Base-by-base conservation (phyloP, 2,329 filamentous ascomycete species). In the Aspergillus sp. region DNA sequence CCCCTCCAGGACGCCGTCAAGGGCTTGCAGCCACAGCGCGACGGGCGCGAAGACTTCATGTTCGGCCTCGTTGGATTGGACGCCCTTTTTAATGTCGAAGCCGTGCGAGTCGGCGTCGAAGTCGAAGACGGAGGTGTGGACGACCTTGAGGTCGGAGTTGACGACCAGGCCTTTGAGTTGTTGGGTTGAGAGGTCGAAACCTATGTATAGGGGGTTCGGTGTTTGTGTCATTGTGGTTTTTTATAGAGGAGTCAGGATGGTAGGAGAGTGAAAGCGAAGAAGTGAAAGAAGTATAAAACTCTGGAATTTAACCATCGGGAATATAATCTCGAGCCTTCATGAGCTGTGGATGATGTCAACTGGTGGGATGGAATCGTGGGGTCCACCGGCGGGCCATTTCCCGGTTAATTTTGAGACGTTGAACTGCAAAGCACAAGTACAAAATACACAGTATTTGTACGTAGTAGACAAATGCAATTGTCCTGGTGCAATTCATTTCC, bases 101-200 rank as follows among this genome's bases (percentile, higher is more conserved):
- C 83, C 80, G 49, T 70, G 64, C 44, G 88, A 82, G 69, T 71
- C 90, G 55, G 79, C 84, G 67, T 97, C 93, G 61, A 98, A 97
- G 69, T 95, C 90, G 65, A 94, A 90, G 66, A 94, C 95, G 61
- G 88, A 88, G 68, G 94, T 81, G 57, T 88, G 80, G 10, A 86
- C 74, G 43, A 93, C 84, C 58, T 85, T 85, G 53, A 97, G 81
- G 57, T 88, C 79, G 3, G 89, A 88, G 47, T 84, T 81, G 55
- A 97, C 86, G 44, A 93, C 85, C 55, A 97, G 83, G 56, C 88
- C 90, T 78, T 98, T 97, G 48, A 97, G 78, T 67, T 97, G 91
- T 69, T 97, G 93, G 48, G 93, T 97, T 39, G 90, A 96, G 50
- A 97, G 83, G 71, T 98, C 93, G 67, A 97, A 90, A 50, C 93